Base-by-base conservation (phyloP, 1,139 yeast genomes). In the Tardiomyces blankii region DNA sequence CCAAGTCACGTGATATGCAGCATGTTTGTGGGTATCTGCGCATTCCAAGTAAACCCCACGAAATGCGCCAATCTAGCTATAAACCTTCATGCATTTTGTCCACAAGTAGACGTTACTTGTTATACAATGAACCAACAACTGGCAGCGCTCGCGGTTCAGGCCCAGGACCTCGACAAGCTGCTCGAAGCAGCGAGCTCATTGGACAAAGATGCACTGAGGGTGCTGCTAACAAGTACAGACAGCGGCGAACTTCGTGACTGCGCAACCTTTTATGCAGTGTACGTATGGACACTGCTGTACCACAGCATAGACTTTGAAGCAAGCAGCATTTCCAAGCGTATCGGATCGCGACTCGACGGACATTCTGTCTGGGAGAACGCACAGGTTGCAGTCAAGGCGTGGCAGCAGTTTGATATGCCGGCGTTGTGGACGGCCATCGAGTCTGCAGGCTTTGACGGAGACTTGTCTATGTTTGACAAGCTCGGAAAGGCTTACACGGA, bases 231-330 rank as follows among this genome's bases (percentile, higher is more conserved):
- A 7, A 7, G 25, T 7, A 5, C 25, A 7, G 25, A 7, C 25
- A 7, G 25, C 25, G 25, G 7, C 25, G 7, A 7, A 7, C 25
- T 21, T 7, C 25, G 16, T 9, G 35, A 30, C 16, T 30, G 35
- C 35, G 35, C 35, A 11, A 23, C 42, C n/a, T 48, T 43, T 38
- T 48, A 48, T 42, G 28, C 49, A 12, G 28, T 25, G 12, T 48
- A 48, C 40, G 41, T 48, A 25, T 48, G 50, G 50, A 19, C 42
- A 13, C 41, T 48, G 33, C 44, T 42, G 21, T 40, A 44, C 16
- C 32, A 44, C 41, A 43, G 44, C 4, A 23, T 18, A n/a, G 39
- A 18, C 13, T 28, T 28, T 4, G 45, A 46, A 23, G 44, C 42
- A 16, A 44, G 14, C 18, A 25, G 39, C 14, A 12, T 46, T 4